Percentiles rank a stretch among this genome's conserved stretches.
phyloP scores from a whole-genome alignment of 192 early-diverging fungal species.

The Coemansia sp. region DNA sequence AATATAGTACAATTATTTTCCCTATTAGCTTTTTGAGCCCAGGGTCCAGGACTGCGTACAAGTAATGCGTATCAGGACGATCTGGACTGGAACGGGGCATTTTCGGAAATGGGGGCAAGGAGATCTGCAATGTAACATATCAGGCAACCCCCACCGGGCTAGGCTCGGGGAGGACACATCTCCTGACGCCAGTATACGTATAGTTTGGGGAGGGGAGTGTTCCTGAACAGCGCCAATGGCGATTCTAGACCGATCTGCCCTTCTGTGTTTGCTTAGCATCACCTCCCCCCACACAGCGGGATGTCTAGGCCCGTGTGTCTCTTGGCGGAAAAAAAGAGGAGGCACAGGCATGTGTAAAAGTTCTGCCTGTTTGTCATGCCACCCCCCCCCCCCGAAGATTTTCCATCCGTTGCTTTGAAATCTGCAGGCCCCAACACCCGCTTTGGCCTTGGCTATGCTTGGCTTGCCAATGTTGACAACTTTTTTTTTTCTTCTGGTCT shows the following conservation, averaged over 20 bases:
- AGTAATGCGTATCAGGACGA: background rate
- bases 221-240: background rate
- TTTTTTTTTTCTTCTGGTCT: too few relatives aligned
- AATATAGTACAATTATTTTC: background rate
- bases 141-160: background rate
- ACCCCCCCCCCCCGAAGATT: background rate
- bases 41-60: background rate
- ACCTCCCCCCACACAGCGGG: background rate
- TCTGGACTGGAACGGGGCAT: background rate
- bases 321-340: background rate
- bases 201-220: background rate
- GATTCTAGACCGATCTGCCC: background rate
- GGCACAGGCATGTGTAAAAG: background rate
- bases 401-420: background rate
- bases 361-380: background rate
- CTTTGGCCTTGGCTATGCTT: background rate
- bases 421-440: background rate
- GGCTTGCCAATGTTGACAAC: background rate
- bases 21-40: background rate
- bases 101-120: background rate
- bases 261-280: background rate
- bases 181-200: background rate
- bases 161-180: background rate
- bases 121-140: background rate
- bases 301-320: background rate